Evolutionary conservation across 163 green algal species (phyloP), one percentile per base, ranked within the genome.

Genomic region (Chlorella variabilis): DNA sequence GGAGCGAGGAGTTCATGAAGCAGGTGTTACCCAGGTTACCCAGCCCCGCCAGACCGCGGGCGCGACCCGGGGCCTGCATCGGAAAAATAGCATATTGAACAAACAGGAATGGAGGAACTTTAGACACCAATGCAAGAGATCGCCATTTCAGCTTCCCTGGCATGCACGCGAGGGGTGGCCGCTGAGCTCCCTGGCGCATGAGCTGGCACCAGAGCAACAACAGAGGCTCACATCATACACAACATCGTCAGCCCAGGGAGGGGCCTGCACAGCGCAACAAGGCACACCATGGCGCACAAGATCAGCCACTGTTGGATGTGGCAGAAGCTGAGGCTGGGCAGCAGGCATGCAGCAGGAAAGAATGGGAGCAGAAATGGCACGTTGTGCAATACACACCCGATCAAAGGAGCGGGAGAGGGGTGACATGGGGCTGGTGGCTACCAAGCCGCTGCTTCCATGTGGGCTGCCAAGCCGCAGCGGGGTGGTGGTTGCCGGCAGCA

Each of bases 11-110:
- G 92, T 98, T 98, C 94, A 99, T 98, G 91, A 98, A 99, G 88
- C 96, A 99, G 0, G 96, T 99, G 89, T 99, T 99, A 74, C 96
- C 96, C 71, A 99, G 86, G 87, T 99, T 99, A 73, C 78, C 77
- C 59, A 99, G 90, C 0, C 96, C 96, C 2, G 91, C 90, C 49
- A 93, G 78, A 0, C 94, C 94, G 23, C 51, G 71, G 0, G 48
- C 25, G 15, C 75, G 49, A 6, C 34, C 27, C 3, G 75, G 4
- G 13, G 62, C 33, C 36, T 75, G 39, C 27, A 59, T 13, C 45
- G n/a, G n/a, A n/a, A n/a, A n/a, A n/a, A n/a, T n/a, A n/a, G n/a
- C n/a, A n/a, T n/a, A n/a, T n/a, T n/a, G n/a, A n/a, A n/a, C n/a
- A n/a, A n/a, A n/a, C n/a, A n/a, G n/a, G n/a, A n/a, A n/a, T n/a